Base-by-base conservation (phyloP, 2,329 filamentous ascomycete genomes). In the Coniosporium tulheliwenetii region DNA sequence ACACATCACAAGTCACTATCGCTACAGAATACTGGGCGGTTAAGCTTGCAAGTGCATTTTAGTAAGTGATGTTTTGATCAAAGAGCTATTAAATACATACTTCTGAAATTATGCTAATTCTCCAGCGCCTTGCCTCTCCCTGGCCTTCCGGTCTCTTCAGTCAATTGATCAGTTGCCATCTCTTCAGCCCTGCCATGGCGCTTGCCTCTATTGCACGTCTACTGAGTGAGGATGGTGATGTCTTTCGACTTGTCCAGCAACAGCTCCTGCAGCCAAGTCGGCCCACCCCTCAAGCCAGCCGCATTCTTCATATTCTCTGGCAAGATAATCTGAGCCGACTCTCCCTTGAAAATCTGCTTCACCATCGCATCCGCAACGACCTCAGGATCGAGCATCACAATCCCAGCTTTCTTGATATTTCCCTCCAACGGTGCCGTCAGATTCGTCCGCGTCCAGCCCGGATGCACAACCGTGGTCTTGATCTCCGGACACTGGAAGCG, bases 401-500 rank as follows among this genome's bases (percentile, higher is more conserved):
- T 49, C 8, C 56, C 52, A 3, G 50, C 47, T 10, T 48, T 49
- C 40, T 55, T 46, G 15, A 67, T 48, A 2, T 56, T 49, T 7
- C 50, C 43, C 30, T 55, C 47, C 40, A 60, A 50, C 8, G 55
- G 44, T 32, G 52, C 53, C 2, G 58, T 58, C 44, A 65, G 54
- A 1, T 63, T 57, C 5, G 64, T 65, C 26, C 51, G 54, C 9
- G 60, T 63, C 52, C 59, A 66, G 16, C 52, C 54, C 2, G 64
- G 64, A 47, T 65, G 63, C 1, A 66, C 57, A 16, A 62, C 54
- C 5, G 59, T 58, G 8, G 60, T 63, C 44, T 61, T 61, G 51
- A 67, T 59, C 43, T 64, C 51, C 13, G 62, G 62, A 14, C 58
- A 61, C 10, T 60, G 52, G 51, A 64, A 59, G 33, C 61, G 55